Evolutionary conservation across 192 early-diverging fungal genomes (phyloP).

Genomic region (Mortierella alpina): DNA sequence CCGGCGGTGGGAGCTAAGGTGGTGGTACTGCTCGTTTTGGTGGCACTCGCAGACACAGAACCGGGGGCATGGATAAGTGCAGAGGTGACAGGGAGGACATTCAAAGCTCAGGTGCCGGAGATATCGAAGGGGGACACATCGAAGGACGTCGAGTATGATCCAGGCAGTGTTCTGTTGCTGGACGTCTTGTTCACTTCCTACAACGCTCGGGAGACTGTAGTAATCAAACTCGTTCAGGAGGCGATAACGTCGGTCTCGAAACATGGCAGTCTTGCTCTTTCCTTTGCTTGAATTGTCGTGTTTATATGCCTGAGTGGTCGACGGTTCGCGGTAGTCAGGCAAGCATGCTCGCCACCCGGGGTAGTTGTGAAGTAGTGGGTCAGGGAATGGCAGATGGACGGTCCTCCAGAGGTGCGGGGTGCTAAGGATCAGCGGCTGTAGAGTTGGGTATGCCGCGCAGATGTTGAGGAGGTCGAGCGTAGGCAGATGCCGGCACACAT

Average conservation of each 20-base stretch:
- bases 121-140: conserved; percentile 8
- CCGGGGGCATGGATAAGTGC: conserved; percentile 24
- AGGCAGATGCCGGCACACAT: conserved; percentile 23
- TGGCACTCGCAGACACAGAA: conserved; percentile 34
- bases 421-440: conserved; percentile 11
- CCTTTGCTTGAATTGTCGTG: background rate
- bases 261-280: background rate
- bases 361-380: conserved; percentile 25
- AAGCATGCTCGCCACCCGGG: conserved; percentile 22
- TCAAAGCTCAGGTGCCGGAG: conserved; percentile 28
- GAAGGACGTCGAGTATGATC: conserved; percentile 34
- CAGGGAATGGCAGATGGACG: conserved; percentile 33
- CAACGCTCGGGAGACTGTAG: conserved; percentile 10
- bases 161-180: conserved; percentile 18
- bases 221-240: conserved; percentile 12
- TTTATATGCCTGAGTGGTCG: background rate
- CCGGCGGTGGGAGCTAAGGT: too few relatives aligned
- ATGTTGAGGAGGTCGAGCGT: conserved; percentile 28
- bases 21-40: conserved; percentile 21
- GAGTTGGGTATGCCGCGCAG: conserved; percentile 18
- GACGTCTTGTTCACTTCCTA: conserved; percentile 2
- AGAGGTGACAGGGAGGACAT: conserved; percentile 31
- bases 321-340: background rate
- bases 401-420: conserved; percentile 12
- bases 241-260: conserved; percentile 15